phyloP scores from a whole-genome alignment of 495 filamentous ascomycete genomes.

The Chaetomium fimeti region DNA sequence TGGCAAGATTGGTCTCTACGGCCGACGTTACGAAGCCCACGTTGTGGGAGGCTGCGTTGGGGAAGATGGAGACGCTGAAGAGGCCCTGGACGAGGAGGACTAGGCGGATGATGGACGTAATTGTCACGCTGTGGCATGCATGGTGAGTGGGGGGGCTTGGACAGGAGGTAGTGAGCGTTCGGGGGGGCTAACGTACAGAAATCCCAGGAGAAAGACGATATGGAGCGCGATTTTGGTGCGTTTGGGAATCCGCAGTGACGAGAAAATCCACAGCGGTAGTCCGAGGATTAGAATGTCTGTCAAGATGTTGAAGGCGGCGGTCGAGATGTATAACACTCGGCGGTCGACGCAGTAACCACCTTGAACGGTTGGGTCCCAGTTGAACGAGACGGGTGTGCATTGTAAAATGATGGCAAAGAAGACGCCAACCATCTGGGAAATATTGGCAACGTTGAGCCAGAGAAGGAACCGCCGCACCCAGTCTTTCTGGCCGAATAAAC shows the following conservation, averaged over 20 bases:
- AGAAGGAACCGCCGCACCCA: constrained; percentile 46
- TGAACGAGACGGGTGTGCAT: constrained; percentile 51
- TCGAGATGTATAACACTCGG: constrained; percentile 46
- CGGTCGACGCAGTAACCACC: constrained; percentile 51
- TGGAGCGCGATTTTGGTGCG: constrained; percentile 50
- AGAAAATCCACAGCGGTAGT: constrained; percentile 50
- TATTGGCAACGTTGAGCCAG: constrained; percentile 52
- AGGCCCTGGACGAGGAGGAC: constrained; percentile 39
- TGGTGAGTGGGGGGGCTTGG: neutral
- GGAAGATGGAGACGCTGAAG: constrained; percentile 33
- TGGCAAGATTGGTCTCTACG: constrained; percentile 55
- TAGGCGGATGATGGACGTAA: constrained; percentile 48
- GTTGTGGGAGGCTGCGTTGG: constrained; percentile 34
- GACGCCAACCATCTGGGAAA: constrained; percentile 53
- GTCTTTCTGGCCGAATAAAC: constrained; percentile 47
- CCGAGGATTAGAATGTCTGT: constrained; percentile 52
- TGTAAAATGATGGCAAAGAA: constrained; percentile 61
- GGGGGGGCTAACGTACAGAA: constrained; percentile 40
- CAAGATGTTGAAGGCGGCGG: constrained; percentile 50
- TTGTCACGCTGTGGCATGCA: constrained; percentile 48
- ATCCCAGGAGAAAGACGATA: constrained; percentile 52
- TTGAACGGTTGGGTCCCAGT: constrained; percentile 45
- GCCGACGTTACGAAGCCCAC: constrained; percentile 53
- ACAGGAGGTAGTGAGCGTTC: too few species aligned
- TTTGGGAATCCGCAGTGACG: constrained; percentile 46